Evolutionary conservation across 2,329 filamentous ascomycete species (phyloP).

Genomic region (Chalara sp.): DNA sequence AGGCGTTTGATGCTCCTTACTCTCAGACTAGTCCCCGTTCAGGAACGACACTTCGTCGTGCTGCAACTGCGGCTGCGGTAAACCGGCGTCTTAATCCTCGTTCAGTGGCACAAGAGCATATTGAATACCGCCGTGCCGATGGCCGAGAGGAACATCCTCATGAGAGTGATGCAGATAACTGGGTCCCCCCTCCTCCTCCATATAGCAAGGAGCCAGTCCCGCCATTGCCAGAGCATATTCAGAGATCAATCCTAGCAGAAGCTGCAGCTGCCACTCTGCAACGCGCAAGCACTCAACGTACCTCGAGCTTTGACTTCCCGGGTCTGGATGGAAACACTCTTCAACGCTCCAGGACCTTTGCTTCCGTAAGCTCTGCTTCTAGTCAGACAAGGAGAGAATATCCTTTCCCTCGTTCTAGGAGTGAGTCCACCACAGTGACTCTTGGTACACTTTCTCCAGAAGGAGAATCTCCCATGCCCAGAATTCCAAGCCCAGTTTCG

Average conservation of each 20-base stretch:
- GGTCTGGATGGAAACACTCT: constrained; percentile 16
- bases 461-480: constrained; percentile 28
- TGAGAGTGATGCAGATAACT: constrained; percentile 82
- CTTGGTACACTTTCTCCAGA: constrained; percentile 15
- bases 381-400: constrained; percentile 17
- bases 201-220: constrained; percentile 57
- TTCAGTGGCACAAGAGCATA: constrained; percentile 43
- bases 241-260: constrained; percentile 25
- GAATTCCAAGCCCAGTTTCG: constrained; percentile 11
- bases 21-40: constrained; percentile 67
- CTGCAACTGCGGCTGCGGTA: constrained; percentile 69
- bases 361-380: constrained; percentile 15
- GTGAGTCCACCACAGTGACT: constrained; percentile 29
- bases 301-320: constrained; percentile 18
- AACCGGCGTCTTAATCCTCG: constrained; percentile 61
- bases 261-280: constrained; percentile 20
- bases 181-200: constrained; percentile 78
- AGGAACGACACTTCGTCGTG: constrained; percentile 61
- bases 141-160: constrained; percentile 68
- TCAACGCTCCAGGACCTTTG: constrained; percentile 20
- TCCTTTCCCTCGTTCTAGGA: constrained; percentile 29
- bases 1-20: constrained; percentile 64
- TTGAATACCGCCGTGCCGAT: constrained; percentile 62
- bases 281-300: constrained; percentile 20
- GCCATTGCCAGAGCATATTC: constrained; percentile 27